Evolutionary conservation across 805 yeast species (phyloP).

Genomic region (Metschnikowia continentalis): DNA sequence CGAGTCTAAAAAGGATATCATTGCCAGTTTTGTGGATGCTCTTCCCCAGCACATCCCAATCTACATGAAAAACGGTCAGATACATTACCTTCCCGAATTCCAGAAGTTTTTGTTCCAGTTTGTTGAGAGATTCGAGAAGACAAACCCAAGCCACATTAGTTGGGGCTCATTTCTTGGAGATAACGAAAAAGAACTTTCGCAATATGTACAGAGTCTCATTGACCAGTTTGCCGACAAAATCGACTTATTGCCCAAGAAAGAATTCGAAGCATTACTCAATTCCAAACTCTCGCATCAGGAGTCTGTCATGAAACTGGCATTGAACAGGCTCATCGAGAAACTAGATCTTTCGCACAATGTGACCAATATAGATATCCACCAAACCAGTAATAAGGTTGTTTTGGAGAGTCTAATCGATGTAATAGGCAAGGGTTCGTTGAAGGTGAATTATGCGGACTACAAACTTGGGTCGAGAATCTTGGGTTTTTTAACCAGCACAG

Average conservation of each 20-base stretch:
- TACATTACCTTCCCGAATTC: constrained; percentile 39
- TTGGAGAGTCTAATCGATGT: constrained; percentile 29
- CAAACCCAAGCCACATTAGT: constrained; percentile 4
- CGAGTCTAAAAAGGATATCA: constrained; percentile 15
- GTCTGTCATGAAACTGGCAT: constrained; percentile 19
- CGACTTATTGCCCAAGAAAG: constrained; percentile 17
- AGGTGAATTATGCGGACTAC: constrained; percentile 39
- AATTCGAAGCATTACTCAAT: constrained; percentile 22
- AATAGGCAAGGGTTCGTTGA: constrained; percentile 31
- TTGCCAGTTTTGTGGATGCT: constrained; percentile 17
- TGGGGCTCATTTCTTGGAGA: constrained; percentile 26
- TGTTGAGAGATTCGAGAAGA: constrained; percentile 23
- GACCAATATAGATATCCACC: constrained; percentile 4
- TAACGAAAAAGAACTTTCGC: constrained; percentile 19
- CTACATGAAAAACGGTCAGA: constrained; percentile 27
- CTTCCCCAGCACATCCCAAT: constrained; percentile 33
- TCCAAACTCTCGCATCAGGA: constrained; percentile 23
- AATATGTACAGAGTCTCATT: constrained; percentile 14
- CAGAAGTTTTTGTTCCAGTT: constrained; percentile 31
- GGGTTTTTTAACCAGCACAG: constrained; percentile 36
- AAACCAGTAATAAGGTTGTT: constrained; percentile 22
- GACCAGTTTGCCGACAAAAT: constrained; percentile 7
- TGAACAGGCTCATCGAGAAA: constrained; percentile 26
- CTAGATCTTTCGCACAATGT: constrained; percentile 15
- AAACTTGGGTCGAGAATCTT: constrained; percentile 35